A percentile compares a stretch with the other conserved stretches of the same genome.
Evolutionary conservation across 371 early-diverging fungal species (phyloP).

Genomic region (Syncephalis plumigaleata): DNA sequence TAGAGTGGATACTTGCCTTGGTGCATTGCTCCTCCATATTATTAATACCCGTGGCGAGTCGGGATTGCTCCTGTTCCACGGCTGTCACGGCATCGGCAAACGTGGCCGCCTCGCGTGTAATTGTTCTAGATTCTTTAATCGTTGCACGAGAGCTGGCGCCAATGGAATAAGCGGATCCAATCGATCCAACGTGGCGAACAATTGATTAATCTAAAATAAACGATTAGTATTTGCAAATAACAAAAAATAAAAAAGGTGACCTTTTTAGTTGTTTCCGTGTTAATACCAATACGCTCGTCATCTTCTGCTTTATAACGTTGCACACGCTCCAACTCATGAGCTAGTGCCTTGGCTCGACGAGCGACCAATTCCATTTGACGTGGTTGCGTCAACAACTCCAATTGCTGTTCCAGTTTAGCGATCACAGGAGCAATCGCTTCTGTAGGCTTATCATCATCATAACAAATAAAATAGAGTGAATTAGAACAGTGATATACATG

Average conservation of each 20-base stretch:
- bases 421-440: slow-evolving; percentile 34
- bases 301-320: slow-evolving; percentile 45
- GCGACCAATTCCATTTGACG: slow-evolving; percentile 56
- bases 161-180: slow-evolving; percentile 62
- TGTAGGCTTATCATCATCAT: slow-evolving; percentile 4
- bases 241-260: not conserved
- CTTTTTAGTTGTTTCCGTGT: no score
- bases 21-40: slow-evolving; percentile 7
- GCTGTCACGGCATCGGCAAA: not conserved
- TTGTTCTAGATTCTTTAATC: slow-evolving; percentile 58
- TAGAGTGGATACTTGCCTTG: slow-evolving; percentile 11
- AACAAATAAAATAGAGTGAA: not conserved
- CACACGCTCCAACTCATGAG: slow-evolving; percentile 55
- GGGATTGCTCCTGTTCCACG: not conserved
- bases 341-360: slow-evolving; percentile 45
- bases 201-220: slow-evolving; percentile 47
- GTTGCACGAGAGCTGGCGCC: slow-evolving; percentile 60
- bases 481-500: not conserved
- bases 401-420: slow-evolving; percentile 59
- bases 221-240: no score
- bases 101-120: slow-evolving; percentile 24
- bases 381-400: slow-evolving; percentile 58
- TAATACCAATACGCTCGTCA: no score
- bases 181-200: slow-evolving; percentile 51
- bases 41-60: not conserved